Evolutionary conservation across 202 grass and related monocot species (phyloP).

Genomic region (Zoysia matrella): DNA sequence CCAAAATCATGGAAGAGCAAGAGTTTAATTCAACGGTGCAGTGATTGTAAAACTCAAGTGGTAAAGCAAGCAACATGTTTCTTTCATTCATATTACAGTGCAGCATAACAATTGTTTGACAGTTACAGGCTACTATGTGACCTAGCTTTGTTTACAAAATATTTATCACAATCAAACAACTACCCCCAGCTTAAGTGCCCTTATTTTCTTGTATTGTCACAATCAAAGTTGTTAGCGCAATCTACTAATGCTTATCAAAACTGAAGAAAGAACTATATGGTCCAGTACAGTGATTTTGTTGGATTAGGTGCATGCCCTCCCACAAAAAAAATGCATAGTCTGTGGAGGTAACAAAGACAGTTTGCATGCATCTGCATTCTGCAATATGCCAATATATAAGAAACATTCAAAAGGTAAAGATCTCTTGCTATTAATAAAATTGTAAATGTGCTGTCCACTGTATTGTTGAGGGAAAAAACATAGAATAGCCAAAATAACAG

Average conservation of each 20-base stretch:
- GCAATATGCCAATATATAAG: not conserved
- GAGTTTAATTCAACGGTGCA: slow-evolving; percentile 7
- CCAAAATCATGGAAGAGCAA: not conserved
- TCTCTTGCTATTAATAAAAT: not conserved
- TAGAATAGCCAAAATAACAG: slow-evolving; percentile 1
- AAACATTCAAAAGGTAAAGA: slow-evolving; percentile 26
- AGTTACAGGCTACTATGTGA: not conserved
- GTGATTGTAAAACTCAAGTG: not conserved
- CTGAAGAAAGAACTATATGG: slow-evolving; percentile 6
- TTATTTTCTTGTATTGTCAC: slow-evolving; percentile 32
- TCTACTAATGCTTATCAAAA: slow-evolving; percentile 31
- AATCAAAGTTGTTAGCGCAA: slow-evolving; percentile 41
- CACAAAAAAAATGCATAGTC: slow-evolving; percentile 17
- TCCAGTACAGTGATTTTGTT: slow-evolving; percentile 39
- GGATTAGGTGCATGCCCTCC: slow-evolving; percentile 43
- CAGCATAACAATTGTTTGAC: not conserved
- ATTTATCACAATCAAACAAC: slow-evolving; percentile 35
- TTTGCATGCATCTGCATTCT: slow-evolving; percentile 4
- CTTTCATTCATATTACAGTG: not conserved
- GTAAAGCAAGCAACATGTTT: slow-evolving; percentile 18
- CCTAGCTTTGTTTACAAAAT: slow-evolving; percentile 22
- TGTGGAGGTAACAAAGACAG: slow-evolving; percentile 3
- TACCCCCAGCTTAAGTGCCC: slow-evolving; percentile 21
- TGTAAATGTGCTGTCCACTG: not conserved
- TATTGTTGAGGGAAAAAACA: not conserved